phyloP scores from a whole-genome alignment of 169 alveolate species.

The Babesia bigemina region DNA sequence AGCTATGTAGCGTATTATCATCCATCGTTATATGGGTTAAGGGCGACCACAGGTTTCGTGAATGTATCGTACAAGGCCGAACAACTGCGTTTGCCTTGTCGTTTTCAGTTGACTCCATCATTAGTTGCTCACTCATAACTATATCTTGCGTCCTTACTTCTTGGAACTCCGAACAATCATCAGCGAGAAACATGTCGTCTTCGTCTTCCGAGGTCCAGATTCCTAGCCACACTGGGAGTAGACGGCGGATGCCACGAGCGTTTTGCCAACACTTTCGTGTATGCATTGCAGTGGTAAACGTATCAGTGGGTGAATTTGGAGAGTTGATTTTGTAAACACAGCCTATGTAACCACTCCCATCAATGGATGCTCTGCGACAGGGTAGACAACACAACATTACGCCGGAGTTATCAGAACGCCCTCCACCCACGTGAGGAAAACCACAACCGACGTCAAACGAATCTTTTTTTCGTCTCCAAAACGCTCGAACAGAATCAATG shows the following conservation, averaged over 20 bases:
- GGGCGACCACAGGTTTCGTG: not conserved
- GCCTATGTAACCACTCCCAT: constrained; percentile 9
- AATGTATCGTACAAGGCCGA: no score
- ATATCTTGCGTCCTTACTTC: constrained; percentile 3
- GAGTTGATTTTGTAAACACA: not conserved
- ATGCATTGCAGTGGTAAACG: not conserved
- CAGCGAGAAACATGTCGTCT: not conserved
- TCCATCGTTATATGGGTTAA: not conserved
- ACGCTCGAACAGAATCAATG: no score
- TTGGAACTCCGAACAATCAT: not conserved
- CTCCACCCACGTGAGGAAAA: no score
- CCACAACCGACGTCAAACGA: no score
- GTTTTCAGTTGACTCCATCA: not conserved
- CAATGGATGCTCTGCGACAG: not conserved
- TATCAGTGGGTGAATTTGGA: not conserved
- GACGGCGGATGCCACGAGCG: not conserved
- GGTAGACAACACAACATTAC: constrained; percentile 20
- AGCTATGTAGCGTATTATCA: not conserved
- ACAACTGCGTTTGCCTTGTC: not conserved
- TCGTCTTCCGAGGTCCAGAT: not conserved
- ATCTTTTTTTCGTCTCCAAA: no score
- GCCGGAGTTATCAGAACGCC: not conserved
- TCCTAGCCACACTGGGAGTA: not conserved
- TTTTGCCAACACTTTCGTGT: not conserved
- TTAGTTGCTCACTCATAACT: not conserved